Percentiles rank a stretch among this genome's conserved stretches.
phyloP scores from a whole-genome alignment of 192 early-diverging fungal species.

The Jimgerdemannia lactiflua region DNA sequence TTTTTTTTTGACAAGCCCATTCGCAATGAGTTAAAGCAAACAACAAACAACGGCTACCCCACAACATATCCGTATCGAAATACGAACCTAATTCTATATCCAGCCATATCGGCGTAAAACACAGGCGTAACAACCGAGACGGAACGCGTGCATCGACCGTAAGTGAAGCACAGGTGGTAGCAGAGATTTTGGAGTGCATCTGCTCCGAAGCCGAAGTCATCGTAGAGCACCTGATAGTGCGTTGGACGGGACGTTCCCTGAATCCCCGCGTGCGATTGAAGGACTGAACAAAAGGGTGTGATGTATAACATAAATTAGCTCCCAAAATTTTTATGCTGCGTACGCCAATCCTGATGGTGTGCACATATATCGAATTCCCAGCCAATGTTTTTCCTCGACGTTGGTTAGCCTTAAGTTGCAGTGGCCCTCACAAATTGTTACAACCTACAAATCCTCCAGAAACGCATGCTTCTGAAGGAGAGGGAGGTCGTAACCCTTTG shows the following conservation, averaged over 20 bases:
- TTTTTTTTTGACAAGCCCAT: no score
- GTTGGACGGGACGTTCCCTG: slow-evolving; percentile 91
- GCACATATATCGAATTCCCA: neutral
- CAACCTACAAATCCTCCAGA: neutral
- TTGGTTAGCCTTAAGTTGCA: neutral
- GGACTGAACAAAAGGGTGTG: slow-evolving; percentile 22
- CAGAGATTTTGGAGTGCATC: slow-evolving; percentile 78
- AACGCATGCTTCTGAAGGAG: neutral
- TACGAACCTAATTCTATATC: slow-evolving; percentile 42
- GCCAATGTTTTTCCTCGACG: no score
- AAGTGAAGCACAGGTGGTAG: slow-evolving; percentile 83
- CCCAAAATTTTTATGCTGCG: no score
- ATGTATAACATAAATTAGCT: no score
- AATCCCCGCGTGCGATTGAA: slow-evolving; percentile 84
- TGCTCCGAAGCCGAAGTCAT: slow-evolving; percentile 72
- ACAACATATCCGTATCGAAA: no score
- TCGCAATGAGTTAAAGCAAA: no score
- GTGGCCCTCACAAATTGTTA: neutral
- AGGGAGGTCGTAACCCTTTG: neutral
- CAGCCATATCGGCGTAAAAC: slow-evolving; percentile 39
- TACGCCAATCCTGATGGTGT: neutral
- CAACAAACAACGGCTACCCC: no score
- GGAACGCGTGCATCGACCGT: slow-evolving; percentile 78
- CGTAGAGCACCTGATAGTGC: slow-evolving; percentile 83
- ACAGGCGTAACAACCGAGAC: slow-evolving; percentile 61